A percentile compares a stretch with the other conserved stretches of the same genome.
Evolutionary conservation across 345 rosid species (phyloP).

Genomic region (Hibiscus mutabilis): DNA sequence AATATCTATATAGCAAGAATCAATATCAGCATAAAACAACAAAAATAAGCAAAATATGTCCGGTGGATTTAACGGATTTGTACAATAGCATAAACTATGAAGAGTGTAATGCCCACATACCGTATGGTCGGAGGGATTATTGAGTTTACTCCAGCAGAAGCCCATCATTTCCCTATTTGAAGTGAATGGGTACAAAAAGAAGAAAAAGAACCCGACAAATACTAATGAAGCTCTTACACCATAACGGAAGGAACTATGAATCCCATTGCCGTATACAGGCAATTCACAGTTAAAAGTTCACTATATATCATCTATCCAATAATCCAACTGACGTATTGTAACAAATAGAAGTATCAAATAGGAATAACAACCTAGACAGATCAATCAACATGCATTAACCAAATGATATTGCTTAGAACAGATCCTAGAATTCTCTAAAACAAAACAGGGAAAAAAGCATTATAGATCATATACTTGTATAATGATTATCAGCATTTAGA

Average conservation of each 20-base stretch:
- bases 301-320: slow-evolving; percentile 8
- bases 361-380: slow-evolving; percentile 7
- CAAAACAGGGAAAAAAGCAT: not conserved
- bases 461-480: not conserved
- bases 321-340: slow-evolving; percentile 5
- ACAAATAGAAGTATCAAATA: slow-evolving; percentile 19
- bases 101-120: slow-evolving; percentile 92
- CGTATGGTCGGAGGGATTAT: slow-evolving; percentile 86
- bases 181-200: slow-evolving; percentile 72
- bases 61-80: slow-evolving; percentile 46
- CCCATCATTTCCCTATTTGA: slow-evolving; percentile 96
- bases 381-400: not conserved
- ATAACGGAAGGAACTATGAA: slow-evolving; percentile 23
- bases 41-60: slow-evolving; percentile 30
- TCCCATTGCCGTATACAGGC: slow-evolving; percentile 17
- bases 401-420: not conserved
- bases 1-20: slow-evolving; percentile 12
- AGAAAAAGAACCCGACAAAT: slow-evolving; percentile 25
- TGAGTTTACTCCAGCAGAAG: slow-evolving; percentile 97
- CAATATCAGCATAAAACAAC: slow-evolving; percentile 30
- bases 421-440: slow-evolving; percentile 1
- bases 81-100: slow-evolving; percentile 33
- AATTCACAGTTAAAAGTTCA: slow-evolving; percentile 10
- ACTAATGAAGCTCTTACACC: slow-evolving; percentile 41
- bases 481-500: slow-evolving; percentile 1